Base-by-base conservation (phyloP, 2,329 filamentous ascomycete species). In the Colletotrichum sp. region DNA sequence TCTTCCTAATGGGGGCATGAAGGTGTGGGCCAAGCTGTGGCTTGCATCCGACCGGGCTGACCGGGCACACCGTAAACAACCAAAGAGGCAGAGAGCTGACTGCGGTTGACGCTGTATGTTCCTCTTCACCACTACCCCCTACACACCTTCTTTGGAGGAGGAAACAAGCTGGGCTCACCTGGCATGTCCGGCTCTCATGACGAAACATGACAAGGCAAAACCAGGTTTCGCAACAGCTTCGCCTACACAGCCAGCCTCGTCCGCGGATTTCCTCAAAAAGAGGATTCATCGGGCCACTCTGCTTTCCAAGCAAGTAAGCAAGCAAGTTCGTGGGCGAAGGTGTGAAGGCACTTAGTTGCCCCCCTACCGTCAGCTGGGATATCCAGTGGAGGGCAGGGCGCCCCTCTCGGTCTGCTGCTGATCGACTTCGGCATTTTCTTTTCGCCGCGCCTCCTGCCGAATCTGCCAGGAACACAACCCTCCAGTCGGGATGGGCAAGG, bases 11-110 rank as follows among this genome's bases (percentile, higher is more conserved):
- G 7, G 18, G 62, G 73, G 18, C 12, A 7, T 30, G 56, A 61
- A 58, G 55, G 56, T 64, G 52, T 75, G 69, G 30, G 4, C 28
- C 32, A 61, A 58, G 55, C 43, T 64, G 52, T 75, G 69, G 28
- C 43, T 28, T 72, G 70, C 38, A 64, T 67, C 71, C 34, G 60
- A 61, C 71, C 34, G 48, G 66, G 71, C 66, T 74, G 48, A 60
- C 71, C 71, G 66, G 67, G 34, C 67, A 66, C 48, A 64, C 71
- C 71, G 66, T 28, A 62, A 21, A 26, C 16, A 43, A n/a, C 38
- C 30, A 38, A 62, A 64, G 58, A 43, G 4, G 66, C 24, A 60
- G 67, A 66, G 67, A 34, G 67, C 71, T 73, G 71, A 34, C 38
- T 26, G 34, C 21, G 43, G 38, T 15, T 38, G 66, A 36, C 43